A percentile compares a stretch with the other conserved stretches of the same genome.
These are phyloP conservation scores for Pharnaceum exiguum DNA, from an alignment of 148 eudicot species.

Conservation along the genomic window DNA sequence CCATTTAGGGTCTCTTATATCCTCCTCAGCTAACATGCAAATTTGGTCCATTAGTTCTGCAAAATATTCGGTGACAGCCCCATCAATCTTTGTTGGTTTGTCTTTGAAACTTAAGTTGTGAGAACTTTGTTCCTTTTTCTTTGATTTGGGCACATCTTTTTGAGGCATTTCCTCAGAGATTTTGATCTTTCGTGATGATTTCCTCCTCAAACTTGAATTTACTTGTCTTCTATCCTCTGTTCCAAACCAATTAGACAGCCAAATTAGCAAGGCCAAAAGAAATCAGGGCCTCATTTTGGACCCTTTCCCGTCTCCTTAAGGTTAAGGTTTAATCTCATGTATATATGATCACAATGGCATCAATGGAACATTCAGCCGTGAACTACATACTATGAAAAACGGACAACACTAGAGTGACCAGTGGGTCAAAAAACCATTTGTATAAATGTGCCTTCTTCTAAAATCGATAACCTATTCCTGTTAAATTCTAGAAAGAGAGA, in stretches of 20 bases:
- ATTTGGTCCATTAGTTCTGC: constrained; percentile 20
- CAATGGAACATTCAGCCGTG: too few species aligned
- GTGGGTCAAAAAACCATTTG: too few species aligned
- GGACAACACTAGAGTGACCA: too few species aligned
- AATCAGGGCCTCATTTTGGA: not conserved
- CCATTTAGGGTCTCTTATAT: constrained; percentile 22
- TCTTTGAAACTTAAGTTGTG: not conserved
- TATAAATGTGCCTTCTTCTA: too few species aligned
- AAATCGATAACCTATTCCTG: too few species aligned
- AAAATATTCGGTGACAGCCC: constrained; percentile 9
- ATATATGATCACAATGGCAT: too few species aligned
- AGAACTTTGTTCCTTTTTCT: not conserved
- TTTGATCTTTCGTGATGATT: constrained; percentile 13
- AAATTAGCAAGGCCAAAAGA: not conserved
- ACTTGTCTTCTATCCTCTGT: constrained; percentile 7
- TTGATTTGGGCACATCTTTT: not conserved
- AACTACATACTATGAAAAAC: too few species aligned
- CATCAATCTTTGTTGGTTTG: not conserved
- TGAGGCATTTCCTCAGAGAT: not conserved
- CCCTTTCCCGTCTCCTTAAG: not conserved
- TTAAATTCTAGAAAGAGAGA: too few species aligned
- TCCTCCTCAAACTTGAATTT: constrained; percentile 3
- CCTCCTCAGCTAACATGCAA: constrained; percentile 28
- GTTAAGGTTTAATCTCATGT: too few species aligned
- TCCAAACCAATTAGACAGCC: not conserved